Base-by-base conservation (phyloP, 2,329 filamentous ascomycete genomes). In the Botrytis cinerea region DNA sequence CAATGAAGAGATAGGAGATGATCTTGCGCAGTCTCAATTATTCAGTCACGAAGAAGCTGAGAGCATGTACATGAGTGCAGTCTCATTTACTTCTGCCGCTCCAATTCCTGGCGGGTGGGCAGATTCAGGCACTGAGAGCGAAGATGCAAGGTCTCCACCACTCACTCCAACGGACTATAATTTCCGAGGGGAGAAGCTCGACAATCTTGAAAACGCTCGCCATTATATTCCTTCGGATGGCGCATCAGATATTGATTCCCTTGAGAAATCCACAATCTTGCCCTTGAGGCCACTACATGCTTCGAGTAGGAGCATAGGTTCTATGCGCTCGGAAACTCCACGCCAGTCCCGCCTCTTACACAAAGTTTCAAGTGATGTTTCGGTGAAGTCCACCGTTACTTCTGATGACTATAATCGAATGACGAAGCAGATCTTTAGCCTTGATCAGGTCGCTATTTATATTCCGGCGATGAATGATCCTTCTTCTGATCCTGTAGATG, bases 41-140 rank as follows among this genome's bases (percentile, higher is more conserved):
- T 95, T 92, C 79, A 93, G 89, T 51, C 92, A 94, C 74, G 92
- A 94, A 75, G 92, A 95, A 75, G 93, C 92, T 0, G 90, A 93
- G 79, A 96, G 93, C 81, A 93, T 97, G 90, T 97, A 96, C 78
- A 91, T 94, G 90, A 95, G 90, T 75, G 90, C 90, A 1, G 87
- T 91, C 70, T 91, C 89, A 2, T 83, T 81, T 72, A 74, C 66
- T n/a, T 77, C 78, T 38, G 77, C 76, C 14, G 67, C 72, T 48
- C 77, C 67, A 48, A 69, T 79, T 51, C 78, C 79, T 66, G 79
- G 79, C 54, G 77, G 75, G 20, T 80, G 80, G 80, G 70, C 72
- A 61, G 48, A 71, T 54, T 77, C 77, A 40, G 75, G 75, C 67
- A 74, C 73, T 57, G 75, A 71, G 20, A 77, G 73, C 57, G 76